Percentiles rank a stretch among this genome's conserved stretches.
Evolutionary conservation across 768 basidiomycete species (phyloP).

Genomic region (Tylopilus sp.): DNA sequence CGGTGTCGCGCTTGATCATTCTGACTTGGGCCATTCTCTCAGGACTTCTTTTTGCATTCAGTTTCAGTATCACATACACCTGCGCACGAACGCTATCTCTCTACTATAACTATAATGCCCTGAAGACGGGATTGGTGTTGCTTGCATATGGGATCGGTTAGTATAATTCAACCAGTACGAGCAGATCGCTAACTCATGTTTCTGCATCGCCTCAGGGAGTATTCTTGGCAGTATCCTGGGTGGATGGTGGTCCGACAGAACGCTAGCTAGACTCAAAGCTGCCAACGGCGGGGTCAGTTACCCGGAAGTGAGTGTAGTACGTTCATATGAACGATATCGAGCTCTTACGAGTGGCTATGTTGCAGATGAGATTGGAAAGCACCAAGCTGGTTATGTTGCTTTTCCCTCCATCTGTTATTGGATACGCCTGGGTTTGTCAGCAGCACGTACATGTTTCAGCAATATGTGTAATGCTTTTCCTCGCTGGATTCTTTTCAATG

Average conservation of each 20-base stretch:
- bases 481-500: conserved; percentile 73
- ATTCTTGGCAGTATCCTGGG: conserved; percentile 55
- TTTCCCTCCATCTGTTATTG: conserved; percentile 57
- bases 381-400: conserved; percentile 51
- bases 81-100: conserved; percentile 66
- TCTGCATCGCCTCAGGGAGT: conserved; percentile 32
- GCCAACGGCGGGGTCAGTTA: conserved; percentile 46
- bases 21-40: not conserved
- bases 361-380: conserved; percentile 72
- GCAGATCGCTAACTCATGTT: not conserved
- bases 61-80: conserved; percentile 70
- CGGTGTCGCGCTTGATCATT: not conserved
- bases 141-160: conserved; percentile 70
- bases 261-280: conserved; percentile 43
- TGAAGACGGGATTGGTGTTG: conserved; percentile 75
- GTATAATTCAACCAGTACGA: conserved; percentile 9
- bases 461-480: conserved; percentile 71
- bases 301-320: conserved; percentile 56
- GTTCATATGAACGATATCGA: not conserved
- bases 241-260: conserved; percentile 57
- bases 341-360: not conserved
- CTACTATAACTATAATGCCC: conserved; percentile 63
- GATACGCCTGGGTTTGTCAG: conserved; percentile 76
- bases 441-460: conserved; percentile 62
- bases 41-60: conserved; percentile 72